phyloP scores from a whole-genome alignment of 805 yeast species.

The Kuraishia borneana region DNA sequence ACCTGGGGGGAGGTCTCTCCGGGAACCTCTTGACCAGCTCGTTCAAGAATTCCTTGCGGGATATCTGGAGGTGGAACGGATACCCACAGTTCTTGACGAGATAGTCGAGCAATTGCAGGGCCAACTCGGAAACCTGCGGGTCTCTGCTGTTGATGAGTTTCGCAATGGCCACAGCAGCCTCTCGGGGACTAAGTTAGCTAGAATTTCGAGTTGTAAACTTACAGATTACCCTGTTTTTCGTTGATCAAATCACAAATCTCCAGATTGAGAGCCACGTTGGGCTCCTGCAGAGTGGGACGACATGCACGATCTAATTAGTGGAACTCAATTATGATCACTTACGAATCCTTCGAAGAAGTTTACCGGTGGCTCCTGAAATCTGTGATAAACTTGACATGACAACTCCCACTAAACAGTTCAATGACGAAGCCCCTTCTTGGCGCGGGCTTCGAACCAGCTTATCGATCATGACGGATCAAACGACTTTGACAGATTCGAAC shows the following conservation, averaged over 20 bases:
- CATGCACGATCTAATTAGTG: conserved; percentile 61
- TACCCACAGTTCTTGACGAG: conserved; percentile 96
- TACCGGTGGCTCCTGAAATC: conserved; percentile 23
- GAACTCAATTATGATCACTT: conserved; percentile 8
- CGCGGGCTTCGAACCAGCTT: no score
- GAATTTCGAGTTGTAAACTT: conserved; percentile 2
- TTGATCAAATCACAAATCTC: conserved; percentile 92
- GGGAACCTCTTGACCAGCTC: conserved; percentile 91
- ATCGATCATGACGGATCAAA: no score
- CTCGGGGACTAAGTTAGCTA: conserved; percentile 51
- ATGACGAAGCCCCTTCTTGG: no score
- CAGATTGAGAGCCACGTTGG: conserved; percentile 77
- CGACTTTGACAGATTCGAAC: conserved; percentile 5
- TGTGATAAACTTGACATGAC: conserved; percentile 1
- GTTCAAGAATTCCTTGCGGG: conserved; percentile 88
- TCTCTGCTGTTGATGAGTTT: conserved; percentile 73
- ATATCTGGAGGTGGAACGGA: conserved; percentile 90
- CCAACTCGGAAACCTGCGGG: conserved; percentile 77
- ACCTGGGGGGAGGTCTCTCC: conserved; percentile 83
- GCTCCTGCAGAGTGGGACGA: conserved; percentile 70
- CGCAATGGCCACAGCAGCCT: conserved; percentile 82
- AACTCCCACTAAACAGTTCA: neutral
- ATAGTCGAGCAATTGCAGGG: conserved; percentile 61
- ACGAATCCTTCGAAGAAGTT: conserved; percentile 24
- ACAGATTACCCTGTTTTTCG: conserved; percentile 75